Evolutionary conservation across 2,329 filamentous ascomycete genomes (phyloP).

Genomic region (Curvularia sp.): DNA sequence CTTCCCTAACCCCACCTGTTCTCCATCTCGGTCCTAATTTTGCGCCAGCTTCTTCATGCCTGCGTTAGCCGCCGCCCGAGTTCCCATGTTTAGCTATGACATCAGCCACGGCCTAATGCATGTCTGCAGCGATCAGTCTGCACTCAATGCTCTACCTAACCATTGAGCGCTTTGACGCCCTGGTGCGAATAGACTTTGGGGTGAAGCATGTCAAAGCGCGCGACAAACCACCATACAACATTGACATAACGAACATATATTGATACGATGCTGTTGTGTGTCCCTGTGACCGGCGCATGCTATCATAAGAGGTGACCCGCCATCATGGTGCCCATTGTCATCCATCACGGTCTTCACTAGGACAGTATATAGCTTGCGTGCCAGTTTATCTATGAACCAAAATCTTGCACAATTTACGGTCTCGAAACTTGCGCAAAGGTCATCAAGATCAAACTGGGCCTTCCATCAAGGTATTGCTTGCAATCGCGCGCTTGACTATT

Average conservation of each 20-base stretch:
- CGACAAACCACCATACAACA: not conserved
- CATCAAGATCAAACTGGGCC: not conserved
- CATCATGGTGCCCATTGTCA: constrained; percentile 37
- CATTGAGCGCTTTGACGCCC: not conserved
- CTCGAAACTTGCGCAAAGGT: not conserved
- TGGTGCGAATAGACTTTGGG: not conserved
- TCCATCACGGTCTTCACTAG: constrained; percentile 40
- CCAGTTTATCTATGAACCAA: constrained; percentile 8
- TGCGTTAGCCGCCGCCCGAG: constrained; percentile 5
- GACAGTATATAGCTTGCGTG: constrained; percentile 13
- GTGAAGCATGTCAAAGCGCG: constrained; percentile 4
- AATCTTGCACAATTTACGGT: not conserved
- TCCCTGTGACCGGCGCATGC: not conserved
- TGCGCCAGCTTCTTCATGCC: constrained; percentile 12
- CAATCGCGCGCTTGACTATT: not conserved
- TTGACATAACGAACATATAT: not conserved
- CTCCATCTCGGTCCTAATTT: constrained; percentile 13
- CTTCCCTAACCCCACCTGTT: constrained; percentile 8
- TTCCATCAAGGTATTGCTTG: constrained; percentile 8
- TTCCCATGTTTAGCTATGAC: not conserved
- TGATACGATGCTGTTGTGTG: not conserved
- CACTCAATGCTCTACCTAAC: constrained; percentile 7
- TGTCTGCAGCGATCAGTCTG: not conserved
- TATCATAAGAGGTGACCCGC: constrained; percentile 17
- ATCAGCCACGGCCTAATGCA: not conserved